Conservation (phyloP, 2,329 filamentous ascomycete species). For the Fusarium transvaalense region DNA sequence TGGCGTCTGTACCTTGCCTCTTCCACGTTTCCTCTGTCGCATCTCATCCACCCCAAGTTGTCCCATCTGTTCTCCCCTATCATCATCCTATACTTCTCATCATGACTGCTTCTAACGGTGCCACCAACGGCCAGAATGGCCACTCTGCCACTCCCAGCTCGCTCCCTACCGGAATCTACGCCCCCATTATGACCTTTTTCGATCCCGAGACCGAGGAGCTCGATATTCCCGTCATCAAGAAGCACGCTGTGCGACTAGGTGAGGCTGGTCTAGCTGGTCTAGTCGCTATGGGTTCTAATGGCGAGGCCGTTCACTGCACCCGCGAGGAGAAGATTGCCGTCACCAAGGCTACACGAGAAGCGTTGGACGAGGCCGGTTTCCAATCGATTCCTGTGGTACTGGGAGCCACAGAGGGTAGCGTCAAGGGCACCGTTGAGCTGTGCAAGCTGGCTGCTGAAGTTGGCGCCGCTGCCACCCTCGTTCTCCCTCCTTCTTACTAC, state of each 20-base stretch:
- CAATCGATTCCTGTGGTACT: constrained; percentile 81
- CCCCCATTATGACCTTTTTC: constrained; percentile 93
- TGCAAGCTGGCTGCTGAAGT: constrained; percentile 74
- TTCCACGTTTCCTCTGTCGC: constrained; percentile 16
- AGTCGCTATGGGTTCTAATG: constrained; percentile 90
- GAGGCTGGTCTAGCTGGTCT: constrained; percentile 83
- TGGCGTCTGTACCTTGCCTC: constrained; percentile 14
- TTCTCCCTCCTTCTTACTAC: constrained; percentile 88
- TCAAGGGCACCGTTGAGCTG: constrained; percentile 82
- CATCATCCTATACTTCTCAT: constrained; percentile 19
- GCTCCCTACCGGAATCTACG: constrained; percentile 86
- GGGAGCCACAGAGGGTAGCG: constrained; percentile 84
- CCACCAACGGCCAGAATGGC: constrained; percentile 43
- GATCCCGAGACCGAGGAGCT: constrained; percentile 85
- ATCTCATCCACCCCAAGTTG: constrained; percentile 2
- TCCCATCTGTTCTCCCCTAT: not conserved
- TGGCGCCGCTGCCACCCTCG: constrained; percentile 83
- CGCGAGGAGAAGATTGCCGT: constrained; percentile 81
- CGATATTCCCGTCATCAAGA: constrained; percentile 82
- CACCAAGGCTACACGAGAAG: constrained; percentile 82
- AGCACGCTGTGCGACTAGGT: constrained; percentile 82
- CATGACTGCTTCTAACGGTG: constrained; percentile 47
- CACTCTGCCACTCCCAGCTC: constrained; percentile 59
- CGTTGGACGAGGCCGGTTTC: constrained; percentile 85
- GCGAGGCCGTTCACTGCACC: constrained; percentile 87